Conservation (phyloP, 208 protist genomes). For the Acanthamoeba healyi region DNA sequence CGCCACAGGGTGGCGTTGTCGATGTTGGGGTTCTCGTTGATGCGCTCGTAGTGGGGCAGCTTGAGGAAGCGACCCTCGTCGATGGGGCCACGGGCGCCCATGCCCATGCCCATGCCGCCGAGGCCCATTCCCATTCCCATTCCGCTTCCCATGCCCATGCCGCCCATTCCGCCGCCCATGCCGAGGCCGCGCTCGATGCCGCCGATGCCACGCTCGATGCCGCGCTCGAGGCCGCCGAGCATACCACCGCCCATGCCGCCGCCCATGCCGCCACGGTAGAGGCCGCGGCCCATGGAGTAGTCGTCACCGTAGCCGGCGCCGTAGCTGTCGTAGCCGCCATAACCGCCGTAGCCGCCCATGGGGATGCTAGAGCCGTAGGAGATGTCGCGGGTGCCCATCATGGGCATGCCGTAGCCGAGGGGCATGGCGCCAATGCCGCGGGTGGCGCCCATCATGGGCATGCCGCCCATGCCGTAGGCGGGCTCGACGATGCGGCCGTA, state of each 20-base stretch:
- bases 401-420: background rate
- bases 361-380: background rate
- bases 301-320: background rate
- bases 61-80: conserved; percentile 66
- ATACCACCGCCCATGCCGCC: background rate
- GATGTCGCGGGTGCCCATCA: background rate
- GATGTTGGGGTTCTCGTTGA: conserved; percentile 68
- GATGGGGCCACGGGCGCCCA: background rate
- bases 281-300: background rate
- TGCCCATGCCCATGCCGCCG: conserved; percentile 36
- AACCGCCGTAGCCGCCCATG: conserved; percentile 8
- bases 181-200: background rate
- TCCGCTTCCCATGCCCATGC: background rate
- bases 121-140: conserved; percentile 45
- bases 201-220: background rate
- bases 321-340: background rate
- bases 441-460: background rate
- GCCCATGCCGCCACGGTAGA: background rate
- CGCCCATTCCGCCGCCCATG: background rate
- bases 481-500: conserved; percentile 25
- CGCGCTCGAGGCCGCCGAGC: conserved; percentile 12
- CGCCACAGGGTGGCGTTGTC: conserved; percentile 56
- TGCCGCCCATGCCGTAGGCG: background rate
- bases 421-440: background rate
- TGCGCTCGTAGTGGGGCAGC: conserved; percentile 6